phyloP scores from a whole-genome alignment of 1,284 basidiomycete species.

The Naganishia sp. region DNA sequence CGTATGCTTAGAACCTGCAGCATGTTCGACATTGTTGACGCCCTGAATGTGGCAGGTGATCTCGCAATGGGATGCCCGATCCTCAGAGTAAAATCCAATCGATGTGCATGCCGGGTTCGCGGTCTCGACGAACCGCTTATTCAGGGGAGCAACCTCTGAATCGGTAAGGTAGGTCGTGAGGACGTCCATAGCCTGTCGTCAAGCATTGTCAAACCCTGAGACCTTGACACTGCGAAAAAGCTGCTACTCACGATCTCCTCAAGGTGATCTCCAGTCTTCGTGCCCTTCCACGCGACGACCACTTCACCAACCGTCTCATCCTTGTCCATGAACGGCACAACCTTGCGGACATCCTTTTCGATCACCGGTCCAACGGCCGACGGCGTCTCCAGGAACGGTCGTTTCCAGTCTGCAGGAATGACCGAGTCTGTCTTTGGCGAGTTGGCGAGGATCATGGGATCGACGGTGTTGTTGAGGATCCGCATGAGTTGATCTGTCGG shows the following conservation, averaged over 20 bases:
- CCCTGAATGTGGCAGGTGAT: conserved; percentile 78
- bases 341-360: conserved; percentile 58
- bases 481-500: conserved; percentile 59
- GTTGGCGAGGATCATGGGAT: conserved; percentile 75
- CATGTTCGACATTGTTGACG: conserved; percentile 63
- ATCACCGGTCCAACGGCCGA: conserved; percentile 68
- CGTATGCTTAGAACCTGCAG: conserved; percentile 52
- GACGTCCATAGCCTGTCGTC: conserved; percentile 72
- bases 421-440: conserved; percentile 51
- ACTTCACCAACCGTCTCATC: conserved; percentile 95
- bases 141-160: conserved; percentile 82
- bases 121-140: conserved; percentile 90
- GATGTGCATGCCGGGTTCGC: conserved; percentile 85
- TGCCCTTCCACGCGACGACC: conserved; percentile 76
- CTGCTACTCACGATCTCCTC: conserved; percentile 65
- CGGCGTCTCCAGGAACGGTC: conserved; percentile 88
- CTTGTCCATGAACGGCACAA: conserved; percentile 94
- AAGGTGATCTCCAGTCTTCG: conserved; percentile 70
- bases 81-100: conserved; percentile 79
- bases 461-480: conserved; percentile 76
- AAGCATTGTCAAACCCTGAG: not conserved
- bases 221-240: not conserved
- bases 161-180: conserved; percentile 87
- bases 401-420: conserved; percentile 78
- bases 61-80: conserved; percentile 72